phyloP scores from a whole-genome alignment of 495 filamentous ascomycete species.

The Xylona heveae region DNA sequence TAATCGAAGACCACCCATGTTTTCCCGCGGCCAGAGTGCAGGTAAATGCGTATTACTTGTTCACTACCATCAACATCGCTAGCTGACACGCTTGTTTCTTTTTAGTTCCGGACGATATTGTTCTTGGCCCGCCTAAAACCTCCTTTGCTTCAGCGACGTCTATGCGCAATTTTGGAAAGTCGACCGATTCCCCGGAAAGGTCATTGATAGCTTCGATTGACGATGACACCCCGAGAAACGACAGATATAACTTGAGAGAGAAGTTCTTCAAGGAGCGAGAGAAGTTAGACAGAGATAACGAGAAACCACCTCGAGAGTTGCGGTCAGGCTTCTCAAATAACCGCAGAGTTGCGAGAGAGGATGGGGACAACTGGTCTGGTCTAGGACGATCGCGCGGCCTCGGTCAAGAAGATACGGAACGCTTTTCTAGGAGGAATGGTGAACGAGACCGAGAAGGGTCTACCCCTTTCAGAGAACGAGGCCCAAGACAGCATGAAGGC shows the following conservation, averaged over 20 bases:
- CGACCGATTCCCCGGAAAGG: slow-evolving; percentile 2
- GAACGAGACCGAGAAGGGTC: slow-evolving; percentile 38
- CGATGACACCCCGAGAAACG: slow-evolving; percentile 20
- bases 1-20: slow-evolving; percentile 34
- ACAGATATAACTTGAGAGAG: slow-evolving; percentile 38
- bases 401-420: slow-evolving; percentile 32
- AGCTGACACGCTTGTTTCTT: slow-evolving; percentile 10
- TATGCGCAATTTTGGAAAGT: slow-evolving; percentile 25
- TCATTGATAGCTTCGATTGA: slow-evolving; percentile 15
- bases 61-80: slow-evolving; percentile 7
- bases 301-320: slow-evolving; percentile 16
- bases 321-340: slow-evolving; percentile 19
- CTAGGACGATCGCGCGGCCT: slow-evolving; percentile 29
- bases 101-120: slow-evolving; percentile 52
- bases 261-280: slow-evolving; percentile 27
- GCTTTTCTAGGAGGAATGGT: slow-evolving; percentile 30
- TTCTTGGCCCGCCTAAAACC: slow-evolving; percentile 74
- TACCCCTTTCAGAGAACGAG: too few relatives aligned
- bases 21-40: slow-evolving; percentile 39
- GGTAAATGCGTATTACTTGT: slow-evolving; percentile 16
- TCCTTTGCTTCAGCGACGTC: slow-evolving; percentile 67
- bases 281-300: slow-evolving; percentile 21
- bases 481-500: too few relatives aligned
- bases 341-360: slow-evolving; percentile 24
- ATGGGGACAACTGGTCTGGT: slow-evolving; percentile 36